A percentile compares a stretch with the other conserved stretches of the same genome.
phyloP scores from a whole-genome alignment of 164 flowering plant genomes.

The Nelumbo lutea region DNA sequence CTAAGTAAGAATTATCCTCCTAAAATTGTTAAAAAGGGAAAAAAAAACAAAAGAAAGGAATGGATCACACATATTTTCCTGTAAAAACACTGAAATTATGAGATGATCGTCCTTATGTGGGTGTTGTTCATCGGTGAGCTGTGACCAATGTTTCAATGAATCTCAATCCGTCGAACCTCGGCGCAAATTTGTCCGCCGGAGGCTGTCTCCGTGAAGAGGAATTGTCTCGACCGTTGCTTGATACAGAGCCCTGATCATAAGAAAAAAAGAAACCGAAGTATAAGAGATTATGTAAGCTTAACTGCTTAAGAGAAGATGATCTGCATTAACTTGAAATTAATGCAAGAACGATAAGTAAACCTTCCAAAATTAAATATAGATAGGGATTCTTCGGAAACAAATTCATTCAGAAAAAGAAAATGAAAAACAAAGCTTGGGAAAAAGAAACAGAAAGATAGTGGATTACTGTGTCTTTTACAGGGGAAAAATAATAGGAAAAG shows the following conservation, averaged over 20 bases:
- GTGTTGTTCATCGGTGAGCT: conserved; percentile 30
- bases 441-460: neutral
- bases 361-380: too few relatives aligned
- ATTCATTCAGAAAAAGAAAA: neutral
- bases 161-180: conserved; percentile 43
- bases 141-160: conserved; percentile 47
- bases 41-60: neutral
- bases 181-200: conserved; percentile 24
- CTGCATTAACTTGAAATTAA: too few relatives aligned
- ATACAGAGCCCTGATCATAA: conserved; percentile 3
- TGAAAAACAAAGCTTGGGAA: neutral
- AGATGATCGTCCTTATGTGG: too few relatives aligned
- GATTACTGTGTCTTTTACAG: neutral
- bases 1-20: too few relatives aligned
- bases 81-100: neutral
- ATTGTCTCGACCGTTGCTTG: conserved; percentile 7
- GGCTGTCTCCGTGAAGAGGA: conserved; percentile 4
- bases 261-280: neutral
- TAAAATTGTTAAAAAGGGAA: neutral
- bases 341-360: too few relatives aligned
- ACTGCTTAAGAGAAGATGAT: too few relatives aligned
- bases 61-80: neutral
- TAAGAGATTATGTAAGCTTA: too few relatives aligned
- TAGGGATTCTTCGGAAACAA: neutral
- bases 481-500: neutral